Evolutionary conservation across 2,329 filamentous ascomycete genomes (phyloP), one percentile per base, ranked within the genome.

Genomic region (Claviceps lovelessii): DNA sequence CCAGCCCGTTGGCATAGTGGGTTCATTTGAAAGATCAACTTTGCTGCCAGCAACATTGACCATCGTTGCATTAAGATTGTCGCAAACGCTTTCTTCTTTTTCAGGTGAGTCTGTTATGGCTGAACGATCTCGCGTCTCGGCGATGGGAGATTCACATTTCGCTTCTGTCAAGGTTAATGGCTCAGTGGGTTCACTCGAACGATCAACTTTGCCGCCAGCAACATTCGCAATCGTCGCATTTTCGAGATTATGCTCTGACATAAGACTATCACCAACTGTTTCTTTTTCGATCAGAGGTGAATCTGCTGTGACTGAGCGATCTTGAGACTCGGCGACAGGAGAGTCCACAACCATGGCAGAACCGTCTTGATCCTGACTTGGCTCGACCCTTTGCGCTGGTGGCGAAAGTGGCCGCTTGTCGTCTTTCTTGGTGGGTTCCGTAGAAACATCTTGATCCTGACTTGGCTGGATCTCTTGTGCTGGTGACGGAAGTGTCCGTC

Each of bases 381-480:
- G 23, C 46, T 19, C 37, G 13, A 23, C 29, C 23, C 48, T 50
- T 42, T 10, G 53, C 29, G 46, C n/a, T 5, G 31, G 11, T 31
- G 29, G 7, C 6, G 45, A 13, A 17, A 19, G 33, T 11, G 54
- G 54, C 58, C 59, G 60, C 23, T 57, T 52, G n/a, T 62, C 57
- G n/a, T 58, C 59, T 11, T 55, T 55, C 28, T 50, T 48, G 10
- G 39, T 23, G 4, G 52, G 28, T 52, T 45, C 29, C 29, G 44
- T 52, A 9, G 44, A 19, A 23, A 23, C 5, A 2, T 31, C 46
- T 15, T 23, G 39, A 37, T 46, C 4, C 19, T 51, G 23, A 5
- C 31, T 28, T 31, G 44, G 23, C 46, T 19, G 31, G 13, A 23
- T 68, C 72, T 64, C 65, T 70, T 63, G 56, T 59, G 53, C 62